A percentile compares a stretch with the other conserved stretches of the same genome.
Conservation (phyloP, 192 early-diverging fungal genomes). For the Neocallimastix lanati region DNA sequence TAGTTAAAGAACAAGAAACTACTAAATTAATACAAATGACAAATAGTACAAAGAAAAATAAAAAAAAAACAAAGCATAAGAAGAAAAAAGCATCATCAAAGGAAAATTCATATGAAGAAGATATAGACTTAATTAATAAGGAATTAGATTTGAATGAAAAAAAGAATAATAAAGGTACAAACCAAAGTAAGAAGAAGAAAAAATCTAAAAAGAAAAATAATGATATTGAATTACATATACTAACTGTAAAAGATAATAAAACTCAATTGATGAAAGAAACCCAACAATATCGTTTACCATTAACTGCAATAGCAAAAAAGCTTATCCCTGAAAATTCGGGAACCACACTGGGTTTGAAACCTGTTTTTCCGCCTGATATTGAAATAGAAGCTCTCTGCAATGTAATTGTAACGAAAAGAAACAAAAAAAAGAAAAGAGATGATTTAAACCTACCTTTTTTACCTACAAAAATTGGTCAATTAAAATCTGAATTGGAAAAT, state of each 20-base stretch:
- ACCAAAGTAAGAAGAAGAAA: neutral
- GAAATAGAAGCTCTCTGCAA: neutral
- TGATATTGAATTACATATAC: neutral
- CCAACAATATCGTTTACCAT: neutral
- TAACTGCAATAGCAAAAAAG: neutral
- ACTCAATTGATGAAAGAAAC: neutral
- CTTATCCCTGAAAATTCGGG: neutral
- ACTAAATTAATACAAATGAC: neutral
- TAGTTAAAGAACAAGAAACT: too few relatives aligned
- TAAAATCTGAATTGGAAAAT: neutral
- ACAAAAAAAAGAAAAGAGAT: neutral
- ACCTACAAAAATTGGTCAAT: neutral
- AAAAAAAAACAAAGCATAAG: neutral
- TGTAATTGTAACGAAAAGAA: neutral
- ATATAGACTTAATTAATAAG: neutral
- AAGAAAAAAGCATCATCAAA: neutral
- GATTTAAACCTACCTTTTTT: neutral
- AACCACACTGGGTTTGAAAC: neutral
- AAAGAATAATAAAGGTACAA: too few relatives aligned
- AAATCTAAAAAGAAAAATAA: neutral
- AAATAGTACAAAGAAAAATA: neutral
- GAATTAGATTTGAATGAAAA: neutral
- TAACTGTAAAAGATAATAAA: neutral
- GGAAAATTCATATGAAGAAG: neutral
- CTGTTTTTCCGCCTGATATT: neutral